Evolutionary conservation across 2,329 filamentous ascomycete species (phyloP).

Genomic region (Xylaria sp.): DNA sequence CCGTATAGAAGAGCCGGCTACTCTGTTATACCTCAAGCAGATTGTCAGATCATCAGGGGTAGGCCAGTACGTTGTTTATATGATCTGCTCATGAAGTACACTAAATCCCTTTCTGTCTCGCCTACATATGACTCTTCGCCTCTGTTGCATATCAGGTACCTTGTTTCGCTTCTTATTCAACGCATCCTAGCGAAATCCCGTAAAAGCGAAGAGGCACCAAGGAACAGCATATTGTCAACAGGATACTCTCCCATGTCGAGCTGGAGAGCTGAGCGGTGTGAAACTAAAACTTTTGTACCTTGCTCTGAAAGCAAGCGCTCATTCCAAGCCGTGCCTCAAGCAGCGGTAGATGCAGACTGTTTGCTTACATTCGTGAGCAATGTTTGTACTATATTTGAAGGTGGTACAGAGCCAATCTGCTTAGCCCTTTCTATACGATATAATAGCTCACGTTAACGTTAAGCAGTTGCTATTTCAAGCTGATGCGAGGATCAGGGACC

Average conservation of each 20-base stretch:
- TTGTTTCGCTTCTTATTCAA: not conserved
- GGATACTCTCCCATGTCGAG: not conserved
- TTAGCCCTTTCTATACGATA: not conserved
- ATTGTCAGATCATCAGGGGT: not conserved
- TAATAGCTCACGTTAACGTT: no score
- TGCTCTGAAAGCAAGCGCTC: not conserved
- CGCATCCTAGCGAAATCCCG: not conserved
- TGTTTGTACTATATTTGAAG: not conserved
- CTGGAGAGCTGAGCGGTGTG: not conserved
- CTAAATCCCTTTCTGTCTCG: not conserved
- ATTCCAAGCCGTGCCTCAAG: not conserved
- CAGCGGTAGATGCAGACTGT: not conserved
- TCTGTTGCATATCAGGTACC: not conserved
- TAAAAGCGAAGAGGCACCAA: not conserved
- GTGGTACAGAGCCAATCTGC: not conserved
- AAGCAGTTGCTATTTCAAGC: not conserved
- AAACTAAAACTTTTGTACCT: not conserved
- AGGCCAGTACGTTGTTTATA: not conserved
- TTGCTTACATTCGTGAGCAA: not conserved
- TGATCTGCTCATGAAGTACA: not conserved
- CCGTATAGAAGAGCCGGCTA: not conserved
- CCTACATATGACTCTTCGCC: not conserved
- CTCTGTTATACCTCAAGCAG: not conserved
- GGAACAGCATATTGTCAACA: not conserved
- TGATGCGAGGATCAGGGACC: not conserved